Evolutionary conservation across 129 eudicot genomes (phyloP), one percentile per base, ranked within the genome.

Genomic region (Escallonia herrerae): DNA sequence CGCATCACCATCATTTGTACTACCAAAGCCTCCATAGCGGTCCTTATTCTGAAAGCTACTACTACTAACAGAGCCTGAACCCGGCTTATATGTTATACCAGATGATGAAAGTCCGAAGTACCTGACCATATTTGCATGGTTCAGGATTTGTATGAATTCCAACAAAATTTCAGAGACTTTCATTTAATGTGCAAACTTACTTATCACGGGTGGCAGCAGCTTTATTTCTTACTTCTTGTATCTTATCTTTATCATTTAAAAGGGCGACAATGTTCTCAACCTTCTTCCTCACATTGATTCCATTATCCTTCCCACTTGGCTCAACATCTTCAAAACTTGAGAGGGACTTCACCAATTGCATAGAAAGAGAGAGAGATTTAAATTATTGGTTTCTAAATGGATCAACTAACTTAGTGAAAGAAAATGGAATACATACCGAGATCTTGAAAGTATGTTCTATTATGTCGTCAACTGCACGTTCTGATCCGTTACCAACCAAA

Each of bases 401-500:
- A 64, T 7, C 12, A 42, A 56, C 43, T 63, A 40, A 56, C 37
- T 68, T 13, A 13, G 10, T 38, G 69, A 47, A 72, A 51, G 47
- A 15, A 59, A 73, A 73, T n/a, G 46, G 14, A 59, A 67, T 56
- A 76, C 90, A 43, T 79, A 94, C 99, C 71, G 97, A 94, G 72
- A 94, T 94, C 83, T 89, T 93, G 72, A 81, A 94, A 49, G 99
- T 94, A 74, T 86, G 97, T 68, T 94, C 99, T 60, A 94, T 78
- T 13, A 89, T 84, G 74, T 94, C 99, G 80, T 94, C 97, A 64
- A 94, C 99, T 62, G 99, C 95, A 66, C 97, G 97, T 65, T 94
- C 99, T 55, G 99, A 94, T 55, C 99, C 99, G 80, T 94, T 86
- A 56, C 84, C 90, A 76, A 94, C 95, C 86, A 94, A 84, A 82